These are phyloP conservation scores for Ophiostoma perfectum DNA, from an alignment of 2,329 filamentous ascomycete genomes.

Conservation along the genomic window DNA sequence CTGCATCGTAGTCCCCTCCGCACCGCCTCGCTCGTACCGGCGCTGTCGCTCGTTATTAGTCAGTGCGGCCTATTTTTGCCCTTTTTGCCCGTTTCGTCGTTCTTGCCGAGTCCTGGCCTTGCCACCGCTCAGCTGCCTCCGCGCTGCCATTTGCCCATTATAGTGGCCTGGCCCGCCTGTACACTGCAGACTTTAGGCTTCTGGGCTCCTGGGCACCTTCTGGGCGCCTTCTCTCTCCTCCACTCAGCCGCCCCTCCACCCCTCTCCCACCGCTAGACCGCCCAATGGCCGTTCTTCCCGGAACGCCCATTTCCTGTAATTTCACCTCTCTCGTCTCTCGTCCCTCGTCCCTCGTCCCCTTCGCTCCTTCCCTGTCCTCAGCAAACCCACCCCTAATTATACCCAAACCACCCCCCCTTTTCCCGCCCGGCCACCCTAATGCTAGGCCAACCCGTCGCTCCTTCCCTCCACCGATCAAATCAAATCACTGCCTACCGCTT, in stretches of 20 bases:
- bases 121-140: slow-evolving; percentile 11
- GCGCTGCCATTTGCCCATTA: slow-evolving; percentile 14
- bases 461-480: slow-evolving; percentile 10
- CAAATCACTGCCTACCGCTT: slow-evolving; percentile 14
- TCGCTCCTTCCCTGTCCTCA: slow-evolving; percentile 6
- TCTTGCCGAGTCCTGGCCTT: slow-evolving; percentile 12
- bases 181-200: neutral
- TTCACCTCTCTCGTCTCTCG: neutral
- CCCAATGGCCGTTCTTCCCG: slow-evolving; percentile 18
- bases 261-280: slow-evolving; percentile 14
- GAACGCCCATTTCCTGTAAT: slow-evolving; percentile 1
- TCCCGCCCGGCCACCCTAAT: slow-evolving; percentile 8
- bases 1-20: neutral
- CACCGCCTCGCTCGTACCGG: neutral
- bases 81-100: slow-evolving; percentile 9
- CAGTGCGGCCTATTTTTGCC: slow-evolving; percentile 6
- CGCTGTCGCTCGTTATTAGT: slow-evolving; percentile 5
- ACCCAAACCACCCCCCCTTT: neutral
- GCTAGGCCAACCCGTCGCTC: neutral
- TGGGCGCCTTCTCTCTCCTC: slow-evolving; percentile 7
- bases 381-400: slow-evolving; percentile 12
- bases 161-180: neutral
- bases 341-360: neutral
- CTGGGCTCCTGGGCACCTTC: neutral
- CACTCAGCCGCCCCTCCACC: slow-evolving; percentile 13